These are phyloP conservation scores for Moricandia arvensis DNA, from an alignment of 345 rosid species.

Conservation along the genomic window DNA sequence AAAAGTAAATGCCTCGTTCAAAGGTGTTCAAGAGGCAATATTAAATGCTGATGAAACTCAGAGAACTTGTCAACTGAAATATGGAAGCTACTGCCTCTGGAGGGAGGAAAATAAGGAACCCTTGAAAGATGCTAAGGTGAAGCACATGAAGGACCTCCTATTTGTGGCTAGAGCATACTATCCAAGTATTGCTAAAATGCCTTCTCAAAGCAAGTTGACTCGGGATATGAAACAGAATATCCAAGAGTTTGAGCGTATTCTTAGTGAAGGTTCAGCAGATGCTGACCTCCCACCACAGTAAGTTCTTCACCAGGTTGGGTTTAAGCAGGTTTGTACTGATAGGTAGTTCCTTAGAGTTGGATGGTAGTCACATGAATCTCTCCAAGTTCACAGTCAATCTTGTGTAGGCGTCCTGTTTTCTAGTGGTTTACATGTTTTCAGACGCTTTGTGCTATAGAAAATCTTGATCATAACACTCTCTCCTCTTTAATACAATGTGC, in stretches of 20 bases:
- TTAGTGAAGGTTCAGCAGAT: slow-evolving; percentile 88
- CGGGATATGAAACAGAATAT: slow-evolving; percentile 82
- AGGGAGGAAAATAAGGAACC: slow-evolving; percentile 74
- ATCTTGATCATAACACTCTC: background rate
- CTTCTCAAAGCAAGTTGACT: slow-evolving; percentile 64
- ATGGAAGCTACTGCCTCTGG: slow-evolving; percentile 98
- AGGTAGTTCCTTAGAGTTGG: slow-evolving; percentile 5
- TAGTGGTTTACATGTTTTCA: slow-evolving; percentile 6
- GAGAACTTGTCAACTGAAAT: slow-evolving; percentile 66
- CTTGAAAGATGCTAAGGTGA: slow-evolving; percentile 77
- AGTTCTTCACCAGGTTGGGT: slow-evolving; percentile 40
- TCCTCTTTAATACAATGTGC: background rate
- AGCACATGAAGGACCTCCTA: slow-evolving; percentile 84
- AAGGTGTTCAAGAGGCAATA: slow-evolving; percentile 22
- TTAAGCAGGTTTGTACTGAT: slow-evolving; percentile 18
- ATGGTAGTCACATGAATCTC: slow-evolving; percentile 12
- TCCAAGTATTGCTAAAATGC: slow-evolving; percentile 92
- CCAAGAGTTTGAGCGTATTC: slow-evolving; percentile 87
- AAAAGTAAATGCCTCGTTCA: slow-evolving; percentile 21
- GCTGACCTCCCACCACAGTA: slow-evolving; percentile 80
- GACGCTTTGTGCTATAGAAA: slow-evolving; percentile 1
- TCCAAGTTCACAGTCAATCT: slow-evolving; percentile 18
- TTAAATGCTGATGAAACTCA: slow-evolving; percentile 43
- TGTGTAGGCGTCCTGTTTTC: slow-evolving; percentile 7
- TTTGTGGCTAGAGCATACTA: slow-evolving; percentile 94